Evolutionary conservation across 129 eudicot genomes (phyloP).

Genomic region (Pseudognaphalium luteoalbum): DNA sequence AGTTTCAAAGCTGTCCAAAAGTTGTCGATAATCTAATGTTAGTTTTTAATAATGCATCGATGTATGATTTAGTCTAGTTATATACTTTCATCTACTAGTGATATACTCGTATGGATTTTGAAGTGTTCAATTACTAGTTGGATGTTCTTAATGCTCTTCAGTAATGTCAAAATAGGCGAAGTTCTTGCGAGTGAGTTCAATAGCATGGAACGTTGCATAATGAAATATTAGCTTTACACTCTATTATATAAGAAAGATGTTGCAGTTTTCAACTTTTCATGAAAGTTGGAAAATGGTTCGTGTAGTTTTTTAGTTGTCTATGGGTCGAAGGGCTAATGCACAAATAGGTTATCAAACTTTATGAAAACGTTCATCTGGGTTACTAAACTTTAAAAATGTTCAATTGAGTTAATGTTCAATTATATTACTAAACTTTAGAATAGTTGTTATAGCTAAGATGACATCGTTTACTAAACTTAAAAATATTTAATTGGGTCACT

Average conservation of each 20-base stretch:
- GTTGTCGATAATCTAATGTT: background rate
- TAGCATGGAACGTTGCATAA: background rate
- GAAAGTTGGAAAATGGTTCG: too few relatives aligned
- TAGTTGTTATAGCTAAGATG: too few relatives aligned
- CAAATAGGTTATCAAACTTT: too few relatives aligned
- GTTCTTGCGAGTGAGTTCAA: background rate
- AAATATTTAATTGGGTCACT: too few relatives aligned
- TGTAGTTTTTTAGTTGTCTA: background rate
- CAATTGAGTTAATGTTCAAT: too few relatives aligned
- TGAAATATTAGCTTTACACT: background rate
- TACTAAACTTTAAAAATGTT: too few relatives aligned
- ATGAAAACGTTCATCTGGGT: too few relatives aligned
- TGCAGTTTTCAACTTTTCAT: background rate
- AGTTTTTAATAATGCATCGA: background rate
- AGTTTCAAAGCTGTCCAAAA: background rate
- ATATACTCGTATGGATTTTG: background rate
- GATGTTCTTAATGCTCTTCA: background rate
- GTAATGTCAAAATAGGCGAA: background rate
- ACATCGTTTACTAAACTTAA: too few relatives aligned
- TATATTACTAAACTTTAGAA: too few relatives aligned
- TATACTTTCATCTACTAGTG: background rate
- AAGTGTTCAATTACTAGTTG: background rate
- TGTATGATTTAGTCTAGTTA: background rate
- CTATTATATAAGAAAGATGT: background rate
- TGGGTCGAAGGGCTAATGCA: too few relatives aligned